These are phyloP conservation scores for Trypanosoma boissoni DNA, from an alignment of 208 protist genomes.

Conservation along the genomic window DNA sequence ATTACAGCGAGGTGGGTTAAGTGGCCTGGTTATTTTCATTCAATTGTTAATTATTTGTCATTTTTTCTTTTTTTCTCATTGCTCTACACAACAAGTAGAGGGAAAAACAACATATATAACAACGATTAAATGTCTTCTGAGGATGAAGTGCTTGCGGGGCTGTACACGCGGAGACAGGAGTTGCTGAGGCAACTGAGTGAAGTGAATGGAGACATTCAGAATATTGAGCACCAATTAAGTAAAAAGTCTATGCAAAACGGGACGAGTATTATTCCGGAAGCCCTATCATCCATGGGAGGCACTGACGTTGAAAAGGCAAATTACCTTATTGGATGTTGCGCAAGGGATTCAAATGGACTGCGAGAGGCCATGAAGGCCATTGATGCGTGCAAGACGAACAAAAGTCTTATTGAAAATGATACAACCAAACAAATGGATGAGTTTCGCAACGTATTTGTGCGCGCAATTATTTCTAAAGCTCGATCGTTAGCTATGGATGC, in stretches of 20 bases:
- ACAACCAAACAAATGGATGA: slow-evolving; percentile 30
- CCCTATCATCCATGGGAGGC: slow-evolving; percentile 31
- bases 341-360: slow-evolving; percentile 61
- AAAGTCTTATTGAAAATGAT: slow-evolving; percentile 29
- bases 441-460: slow-evolving; percentile 71
- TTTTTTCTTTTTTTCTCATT: slow-evolving; percentile 17
- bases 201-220: slow-evolving; percentile 65
- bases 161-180: slow-evolving; percentile 74
- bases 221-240: slow-evolving; percentile 58
- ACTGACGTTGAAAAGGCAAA: slow-evolving; percentile 49
- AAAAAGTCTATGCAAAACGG: slow-evolving; percentile 28
- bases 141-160: slow-evolving; percentile 59
- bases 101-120: neutral
- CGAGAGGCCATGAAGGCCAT: slow-evolving; percentile 73
- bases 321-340: slow-evolving; percentile 47
- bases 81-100: slow-evolving; percentile 1
- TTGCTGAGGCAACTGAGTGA: slow-evolving; percentile 78
- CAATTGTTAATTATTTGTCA: slow-evolving; percentile 3
- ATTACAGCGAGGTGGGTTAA: too few species aligned
- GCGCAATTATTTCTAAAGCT: slow-evolving; percentile 53
- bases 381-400: slow-evolving; percentile 58
- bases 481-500: slow-evolving; percentile 48
- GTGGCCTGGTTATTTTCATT: too few species aligned
- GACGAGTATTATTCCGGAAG: slow-evolving; percentile 22
- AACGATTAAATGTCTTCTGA: slow-evolving; percentile 38